phyloP scores from a whole-genome alignment of 2,329 filamentous ascomycete species.

The Didymella exigua region DNA sequence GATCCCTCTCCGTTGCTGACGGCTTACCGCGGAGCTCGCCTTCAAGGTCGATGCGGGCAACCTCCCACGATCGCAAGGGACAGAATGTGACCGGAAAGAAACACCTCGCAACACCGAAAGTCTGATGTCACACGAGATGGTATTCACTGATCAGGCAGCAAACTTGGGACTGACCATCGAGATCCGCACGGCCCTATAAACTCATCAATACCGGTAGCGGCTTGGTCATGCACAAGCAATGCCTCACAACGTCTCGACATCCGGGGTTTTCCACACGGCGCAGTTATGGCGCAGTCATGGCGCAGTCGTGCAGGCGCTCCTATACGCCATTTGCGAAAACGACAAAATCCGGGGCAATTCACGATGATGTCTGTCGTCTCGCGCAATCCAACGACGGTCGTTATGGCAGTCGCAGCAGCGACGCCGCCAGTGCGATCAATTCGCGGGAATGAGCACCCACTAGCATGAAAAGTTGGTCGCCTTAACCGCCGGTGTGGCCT shows the following conservation, averaged over 20 bases:
- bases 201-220: conserved; percentile 3
- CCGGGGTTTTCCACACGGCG: background rate
- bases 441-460: background rate
- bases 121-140: background rate
- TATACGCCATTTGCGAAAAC: background rate
- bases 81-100: background rate
- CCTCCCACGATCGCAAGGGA: background rate
- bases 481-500: conserved; percentile 7
- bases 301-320: background rate
- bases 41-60: background rate
- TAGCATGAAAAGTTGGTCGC: conserved; percentile 13
- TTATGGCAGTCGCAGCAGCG: background rate
- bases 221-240: conserved; percentile 6
- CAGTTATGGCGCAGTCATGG: background rate
- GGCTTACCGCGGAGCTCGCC: background rate
- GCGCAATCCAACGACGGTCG: background rate
- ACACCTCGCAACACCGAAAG: background rate
- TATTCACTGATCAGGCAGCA: background rate
- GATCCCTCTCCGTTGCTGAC: background rate
- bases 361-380: background rate
- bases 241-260: conserved; percentile 2
- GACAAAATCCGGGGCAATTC: background rate
- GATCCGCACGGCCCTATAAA: conserved; percentile 1
- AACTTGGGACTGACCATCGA: background rate
- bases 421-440: background rate